Conservation (phyloP, 768 basidiomycete species). For the Paxillus ammoniavirescens region DNA sequence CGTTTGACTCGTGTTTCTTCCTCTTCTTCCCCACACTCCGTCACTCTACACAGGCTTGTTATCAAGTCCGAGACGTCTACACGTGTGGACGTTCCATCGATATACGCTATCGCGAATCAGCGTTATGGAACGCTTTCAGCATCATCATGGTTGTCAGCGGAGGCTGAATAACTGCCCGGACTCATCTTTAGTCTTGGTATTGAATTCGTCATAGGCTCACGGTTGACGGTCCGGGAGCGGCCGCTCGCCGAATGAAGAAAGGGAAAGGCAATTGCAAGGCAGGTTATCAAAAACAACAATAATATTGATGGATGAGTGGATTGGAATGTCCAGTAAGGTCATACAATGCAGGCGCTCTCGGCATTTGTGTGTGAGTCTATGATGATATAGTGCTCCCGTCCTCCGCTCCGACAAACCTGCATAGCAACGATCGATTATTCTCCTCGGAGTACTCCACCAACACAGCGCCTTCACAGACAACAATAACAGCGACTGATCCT, state of each 20-base stretch:
- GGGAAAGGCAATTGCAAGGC: too few species aligned
- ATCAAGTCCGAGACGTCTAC: slow-evolving; percentile 28
- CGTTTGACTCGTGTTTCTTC: background rate
- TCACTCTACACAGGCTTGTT: background rate
- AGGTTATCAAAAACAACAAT: background rate
- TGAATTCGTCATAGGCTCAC: slow-evolving; percentile 23
- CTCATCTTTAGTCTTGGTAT: slow-evolving; percentile 1
- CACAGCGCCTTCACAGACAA: slow-evolving; percentile 1
- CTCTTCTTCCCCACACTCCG: slow-evolving; percentile 19
- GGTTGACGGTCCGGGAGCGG: slow-evolving; percentile 15
- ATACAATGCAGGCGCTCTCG: slow-evolving; percentile 29
- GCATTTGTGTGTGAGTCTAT: slow-evolving; percentile 24
- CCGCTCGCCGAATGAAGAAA: background rate
- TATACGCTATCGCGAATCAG: slow-evolving; percentile 4
- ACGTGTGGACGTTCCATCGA: background rate
- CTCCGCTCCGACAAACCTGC: slow-evolving; percentile 24
- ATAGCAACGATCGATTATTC: slow-evolving; percentile 12
- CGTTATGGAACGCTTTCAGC: slow-evolving; percentile 1
- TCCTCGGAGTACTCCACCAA: slow-evolving; percentile 13
- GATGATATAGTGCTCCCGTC: slow-evolving; percentile 13
- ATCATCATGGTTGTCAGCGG: slow-evolving; percentile 1
- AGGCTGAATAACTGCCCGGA: slow-evolving; percentile 4
- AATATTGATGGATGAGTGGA: slow-evolving; percentile 3
- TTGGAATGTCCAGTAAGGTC: slow-evolving; percentile 8
- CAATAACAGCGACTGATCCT: slow-evolving; percentile 21